These are phyloP conservation scores for Pythium sp. DNA, from an alignment of 352 stramenopile species.

Conservation along the genomic window DNA sequence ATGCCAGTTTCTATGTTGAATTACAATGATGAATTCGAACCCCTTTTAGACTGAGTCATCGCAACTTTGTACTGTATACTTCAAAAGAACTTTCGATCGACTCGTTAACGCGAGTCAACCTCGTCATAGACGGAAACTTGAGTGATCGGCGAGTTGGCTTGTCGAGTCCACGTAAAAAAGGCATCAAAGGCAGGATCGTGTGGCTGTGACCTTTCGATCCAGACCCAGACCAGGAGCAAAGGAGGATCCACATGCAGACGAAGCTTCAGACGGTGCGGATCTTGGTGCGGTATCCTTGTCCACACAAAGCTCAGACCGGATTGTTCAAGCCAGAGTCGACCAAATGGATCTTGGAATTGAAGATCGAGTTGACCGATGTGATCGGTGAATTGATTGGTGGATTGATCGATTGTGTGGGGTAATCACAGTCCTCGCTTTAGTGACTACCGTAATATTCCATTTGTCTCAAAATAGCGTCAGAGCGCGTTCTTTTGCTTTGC, in stretches of 20 bases:
- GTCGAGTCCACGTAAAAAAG: neutral
- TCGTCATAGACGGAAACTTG: too few relatives aligned
- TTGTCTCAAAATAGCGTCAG: conserved; percentile 1
- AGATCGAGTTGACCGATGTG: neutral
- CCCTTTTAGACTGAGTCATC: neutral
- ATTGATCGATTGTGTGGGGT: neutral
- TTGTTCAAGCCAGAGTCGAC: too few relatives aligned
- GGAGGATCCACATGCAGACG: neutral
- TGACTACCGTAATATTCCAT: neutral
- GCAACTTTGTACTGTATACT: neutral
- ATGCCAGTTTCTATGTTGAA: neutral
- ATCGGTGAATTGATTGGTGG: too few relatives aligned
- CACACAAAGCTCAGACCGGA: neutral
- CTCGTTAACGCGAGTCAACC: too few relatives aligned
- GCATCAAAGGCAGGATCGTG: neutral
- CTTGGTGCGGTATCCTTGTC: neutral
- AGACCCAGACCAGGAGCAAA: neutral
- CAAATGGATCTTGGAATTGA: too few relatives aligned
- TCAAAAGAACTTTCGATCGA: neutral
- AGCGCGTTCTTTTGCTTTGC: neutral
- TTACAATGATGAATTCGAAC: neutral
- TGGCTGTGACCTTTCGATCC: neutral
- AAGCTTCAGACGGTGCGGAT: neutral
- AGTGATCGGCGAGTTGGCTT: too few relatives aligned
- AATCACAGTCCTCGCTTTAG: neutral